These are phyloP conservation scores for Botrytis paeoniae DNA, from an alignment of 2,329 filamentous ascomycete genomes.

Conservation along the genomic window DNA sequence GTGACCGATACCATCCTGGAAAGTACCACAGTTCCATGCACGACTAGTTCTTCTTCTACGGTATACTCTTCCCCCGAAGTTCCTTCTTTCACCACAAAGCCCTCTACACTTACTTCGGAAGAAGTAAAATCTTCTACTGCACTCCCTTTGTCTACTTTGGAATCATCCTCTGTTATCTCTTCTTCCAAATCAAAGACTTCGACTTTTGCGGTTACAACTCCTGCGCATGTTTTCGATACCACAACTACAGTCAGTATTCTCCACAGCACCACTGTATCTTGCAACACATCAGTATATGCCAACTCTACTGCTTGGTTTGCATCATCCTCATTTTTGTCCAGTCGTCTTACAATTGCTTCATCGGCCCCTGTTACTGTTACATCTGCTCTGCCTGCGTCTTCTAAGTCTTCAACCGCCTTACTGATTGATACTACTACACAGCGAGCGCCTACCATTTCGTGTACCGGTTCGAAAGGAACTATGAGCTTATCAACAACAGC, in stretches of 20 bases:
- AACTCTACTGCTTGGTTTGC: conserved; percentile 1
- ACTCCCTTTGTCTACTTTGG: not conserved
- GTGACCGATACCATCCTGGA: not conserved
- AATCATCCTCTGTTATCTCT: not conserved
- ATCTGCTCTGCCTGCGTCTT: not conserved
- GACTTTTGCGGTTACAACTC: not conserved
- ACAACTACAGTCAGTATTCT: not conserved
- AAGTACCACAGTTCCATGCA: conserved; percentile 2
- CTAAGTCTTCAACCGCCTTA: not conserved
- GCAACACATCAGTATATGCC: not conserved
- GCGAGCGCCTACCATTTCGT: not conserved
- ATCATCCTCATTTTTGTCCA: conserved; percentile 2
- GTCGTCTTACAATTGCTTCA: not conserved
- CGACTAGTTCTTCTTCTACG: conserved; percentile 6
- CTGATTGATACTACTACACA: conserved; percentile 13
- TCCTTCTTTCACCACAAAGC: not conserved
- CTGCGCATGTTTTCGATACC: not conserved
- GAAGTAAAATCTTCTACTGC: not conserved
- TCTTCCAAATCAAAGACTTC: not conserved
- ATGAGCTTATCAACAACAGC: not conserved
- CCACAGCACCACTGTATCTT: conserved; percentile 9
- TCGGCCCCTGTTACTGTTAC: not conserved
- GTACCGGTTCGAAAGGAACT: not conserved
- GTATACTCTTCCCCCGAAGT: not conserved
- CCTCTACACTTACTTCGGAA: not conserved